Conservation (phyloP, 768 basidiomycete genomes). For the Tulasnella sp. region DNA sequence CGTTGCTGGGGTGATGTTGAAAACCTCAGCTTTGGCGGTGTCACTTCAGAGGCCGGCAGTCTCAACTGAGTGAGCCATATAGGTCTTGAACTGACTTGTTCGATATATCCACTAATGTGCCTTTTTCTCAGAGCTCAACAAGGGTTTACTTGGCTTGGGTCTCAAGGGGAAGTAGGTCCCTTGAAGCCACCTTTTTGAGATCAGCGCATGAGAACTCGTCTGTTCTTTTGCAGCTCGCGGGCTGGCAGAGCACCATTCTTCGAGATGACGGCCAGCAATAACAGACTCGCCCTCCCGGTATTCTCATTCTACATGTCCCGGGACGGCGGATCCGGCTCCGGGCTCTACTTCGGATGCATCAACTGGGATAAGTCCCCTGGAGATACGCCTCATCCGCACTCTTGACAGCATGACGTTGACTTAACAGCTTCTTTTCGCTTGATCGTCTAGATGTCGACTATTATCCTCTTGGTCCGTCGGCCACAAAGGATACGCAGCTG, state of each 20-base stretch:
- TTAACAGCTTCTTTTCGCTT: neutral
- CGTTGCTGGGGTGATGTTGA: neutral
- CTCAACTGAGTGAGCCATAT: neutral
- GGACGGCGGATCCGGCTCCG: slow-evolving; percentile 22
- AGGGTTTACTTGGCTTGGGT: neutral
- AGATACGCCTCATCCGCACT: neutral
- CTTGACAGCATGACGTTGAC: neutral
- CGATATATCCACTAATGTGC: too few species aligned
- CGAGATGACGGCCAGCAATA: slow-evolving; percentile 20
- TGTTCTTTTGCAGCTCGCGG: neutral
- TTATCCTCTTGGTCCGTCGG: slow-evolving; percentile 21
- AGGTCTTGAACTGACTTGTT: neutral
- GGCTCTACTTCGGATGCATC: slow-evolving; percentile 31
- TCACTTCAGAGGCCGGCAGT: slow-evolving; percentile 29
- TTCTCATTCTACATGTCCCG: slow-evolving; percentile 24
- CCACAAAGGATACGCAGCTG: neutral
- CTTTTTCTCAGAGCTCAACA: slow-evolving; percentile 26
- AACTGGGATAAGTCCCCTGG: slow-evolving; percentile 28
- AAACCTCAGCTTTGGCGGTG: slow-evolving; percentile 18
- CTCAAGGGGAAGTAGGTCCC: slow-evolving; percentile 1
- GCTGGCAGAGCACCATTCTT: slow-evolving; percentile 22
- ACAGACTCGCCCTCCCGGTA: slow-evolving; percentile 17
- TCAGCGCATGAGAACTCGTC: neutral
- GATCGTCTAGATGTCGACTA: slow-evolving; percentile 23
- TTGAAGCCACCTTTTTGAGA: neutral